phyloP scores from a whole-genome alignment of 768 basidiomycete genomes.

The Suillus bovinus region DNA sequence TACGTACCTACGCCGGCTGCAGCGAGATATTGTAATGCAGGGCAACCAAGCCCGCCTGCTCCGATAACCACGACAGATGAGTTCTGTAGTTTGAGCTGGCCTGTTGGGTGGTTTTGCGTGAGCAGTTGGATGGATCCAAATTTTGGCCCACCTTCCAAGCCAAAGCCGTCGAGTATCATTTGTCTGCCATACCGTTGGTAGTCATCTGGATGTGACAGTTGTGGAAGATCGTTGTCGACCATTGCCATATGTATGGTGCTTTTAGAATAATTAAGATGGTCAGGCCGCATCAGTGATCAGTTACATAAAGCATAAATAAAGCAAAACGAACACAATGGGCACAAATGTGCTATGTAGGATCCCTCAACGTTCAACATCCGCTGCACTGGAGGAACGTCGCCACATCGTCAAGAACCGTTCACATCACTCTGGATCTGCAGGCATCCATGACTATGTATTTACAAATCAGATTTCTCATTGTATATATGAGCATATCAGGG shows the following conservation, averaged over 20 bases:
- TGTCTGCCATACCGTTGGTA: constrained; percentile 94
- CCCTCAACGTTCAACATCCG: no score
- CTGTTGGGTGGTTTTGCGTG: constrained; percentile 40
- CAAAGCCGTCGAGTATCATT: constrained; percentile 91
- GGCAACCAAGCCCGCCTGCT: constrained; percentile 95
- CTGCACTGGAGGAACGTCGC: no score
- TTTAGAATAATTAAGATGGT: no score
- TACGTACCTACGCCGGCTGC: constrained; percentile 87
- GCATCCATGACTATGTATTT: no score
- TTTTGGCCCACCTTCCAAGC: constrained; percentile 64
- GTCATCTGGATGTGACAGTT: constrained; percentile 54
- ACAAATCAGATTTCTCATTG: no score
- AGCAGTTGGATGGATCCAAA: not conserved
- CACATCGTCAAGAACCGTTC: no score
- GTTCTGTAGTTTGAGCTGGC: constrained; percentile 76
- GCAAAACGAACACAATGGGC: no score
- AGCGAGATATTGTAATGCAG: constrained; percentile 90
- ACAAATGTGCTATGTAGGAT: no score
- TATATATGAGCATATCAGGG: no score
- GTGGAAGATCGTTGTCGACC: constrained; percentile 9
- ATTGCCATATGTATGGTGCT: not conserved
- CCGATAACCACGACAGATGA: constrained; percentile 87
- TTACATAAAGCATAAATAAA: no score
- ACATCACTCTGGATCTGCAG: no score
- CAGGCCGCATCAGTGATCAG: no score